Base-by-base conservation (phyloP, 495 filamentous ascomycete species). In the Gamarada debralockiae region DNA sequence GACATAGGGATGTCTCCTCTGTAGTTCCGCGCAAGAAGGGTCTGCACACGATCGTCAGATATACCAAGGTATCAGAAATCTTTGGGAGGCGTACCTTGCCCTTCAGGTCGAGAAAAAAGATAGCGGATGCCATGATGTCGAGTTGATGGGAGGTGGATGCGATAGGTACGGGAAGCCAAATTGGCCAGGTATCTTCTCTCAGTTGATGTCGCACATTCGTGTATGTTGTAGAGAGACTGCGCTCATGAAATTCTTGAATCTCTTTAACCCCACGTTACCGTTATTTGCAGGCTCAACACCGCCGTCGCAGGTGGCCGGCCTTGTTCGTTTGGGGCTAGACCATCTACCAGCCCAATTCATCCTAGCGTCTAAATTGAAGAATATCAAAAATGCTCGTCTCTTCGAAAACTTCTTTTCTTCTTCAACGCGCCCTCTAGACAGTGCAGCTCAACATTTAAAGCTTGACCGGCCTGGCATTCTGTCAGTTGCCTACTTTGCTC, bases 51-150 rank as follows among this genome's bases (percentile, higher is more conserved):
- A 56, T 29, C 20, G 44, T 63, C 43, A 63, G 57, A 17, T 45
- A 21, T 43, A 7, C 21, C 21, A 23, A 20, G 7, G 18, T 23
- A 47, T 17, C 17, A 44, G 18, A 25, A 10, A 39, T 37, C 21
- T 27, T 23, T 15, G 42, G 33, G 25, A 37, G 20, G 48, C 29
- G 36, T 70, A 93, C 90, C 86, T 99, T 99, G 86, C 95, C 95
- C 87, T 99, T 99, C 49, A 99, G 79, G 71, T 99, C 95, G 62
- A 99, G 86, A 69, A 99, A 99, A 80, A 99, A 99, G 67, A 99
- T 67, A 38, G 95, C 95, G 48, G 95, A 99, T 58, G 93, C 93
- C 95, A 97, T 99, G 65, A 64, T 78, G 54, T 20, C 24, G 37
- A 20, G 46, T 23, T 24, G 23, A 14, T 15, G 22, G 24, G 44